These are phyloP conservation scores for Euphorbia corollata DNA, from an alignment of 441 rosid genomes.

Conservation along the genomic window DNA sequence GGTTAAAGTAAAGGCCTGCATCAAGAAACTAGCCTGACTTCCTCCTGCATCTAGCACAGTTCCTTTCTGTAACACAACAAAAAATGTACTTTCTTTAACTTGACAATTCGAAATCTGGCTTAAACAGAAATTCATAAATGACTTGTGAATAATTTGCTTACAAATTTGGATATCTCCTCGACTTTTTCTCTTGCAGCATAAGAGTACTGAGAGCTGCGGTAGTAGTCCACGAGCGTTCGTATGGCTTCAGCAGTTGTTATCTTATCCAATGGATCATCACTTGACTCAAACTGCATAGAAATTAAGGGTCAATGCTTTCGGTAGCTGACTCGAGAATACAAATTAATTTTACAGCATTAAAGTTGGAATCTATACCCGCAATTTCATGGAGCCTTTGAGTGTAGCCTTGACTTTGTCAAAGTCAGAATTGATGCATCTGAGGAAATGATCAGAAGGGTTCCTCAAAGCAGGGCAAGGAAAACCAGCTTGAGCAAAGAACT, in stretches of 20 bases:
- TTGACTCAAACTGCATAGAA: slow-evolving; percentile 53
- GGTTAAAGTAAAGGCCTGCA: slow-evolving; percentile 77
- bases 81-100: neutral
- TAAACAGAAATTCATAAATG: neutral
- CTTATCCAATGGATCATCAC: slow-evolving; percentile 82
- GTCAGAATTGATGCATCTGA: slow-evolving; percentile 50
- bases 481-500: slow-evolving; percentile 92
- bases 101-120: neutral
- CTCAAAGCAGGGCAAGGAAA: slow-evolving; percentile 34
- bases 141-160: slow-evolving; percentile 31
- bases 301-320: neutral
- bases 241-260: slow-evolving; percentile 86
- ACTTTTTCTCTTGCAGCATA: slow-evolving; percentile 61
- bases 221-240: slow-evolving; percentile 46
- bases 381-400: slow-evolving; percentile 82
- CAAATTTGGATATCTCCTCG: slow-evolving; percentile 79
- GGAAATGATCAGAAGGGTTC: slow-evolving; percentile 44
- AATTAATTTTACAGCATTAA: no score
- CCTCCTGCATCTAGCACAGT: slow-evolving; percentile 88
- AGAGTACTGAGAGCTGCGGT: slow-evolving; percentile 55
- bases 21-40: slow-evolving; percentile 85
- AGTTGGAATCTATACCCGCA: slow-evolving; percentile 36
- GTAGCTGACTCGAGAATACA: no score
- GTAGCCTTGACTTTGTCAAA: slow-evolving; percentile 93
- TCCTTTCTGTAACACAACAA: slow-evolving; percentile 61